Base-by-base conservation (phyloP, 2,329 filamentous ascomycete genomes). In the Mycosphaerella sp. region DNA sequence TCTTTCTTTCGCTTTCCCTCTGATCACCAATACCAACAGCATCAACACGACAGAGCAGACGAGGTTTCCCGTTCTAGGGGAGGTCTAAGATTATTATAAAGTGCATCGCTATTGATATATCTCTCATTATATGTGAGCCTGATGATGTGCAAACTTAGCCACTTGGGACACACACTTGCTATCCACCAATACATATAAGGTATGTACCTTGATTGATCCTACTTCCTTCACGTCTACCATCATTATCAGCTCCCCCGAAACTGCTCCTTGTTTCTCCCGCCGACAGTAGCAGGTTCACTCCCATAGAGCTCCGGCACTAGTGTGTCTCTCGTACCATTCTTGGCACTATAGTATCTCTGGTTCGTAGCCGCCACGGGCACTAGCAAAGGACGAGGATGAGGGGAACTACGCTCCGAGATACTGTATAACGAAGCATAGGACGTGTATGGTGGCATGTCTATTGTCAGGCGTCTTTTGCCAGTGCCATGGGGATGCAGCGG, bases 281-380 rank as follows among this genome's bases (percentile, higher is more conserved):
- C 13, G 30, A 34, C 30, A 34, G 36, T 4, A 6, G 32, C 30
- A 25, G 45, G 45, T 18, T 49, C 27, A 32, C 45, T 41, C 16
- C 45, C 45, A 8, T 37, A 28, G 2, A 49, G 16, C 10, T 49
- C 45, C 4, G 45, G 45, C 2, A 49, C 25, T 7, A 49, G 8
- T 2, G 45, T 41, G 2, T 49, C 25, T 7, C 45, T 30, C 17
- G 39, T 34, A 4, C 27, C 41, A 6, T 49, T 49, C 3, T 49
- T 28, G 4, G 45, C 45, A 21, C 37, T 42, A 17, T 49, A 49
- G 45, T 49, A 49, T 25, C 45, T 5, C 7, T 25, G 37, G 17
- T 27, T 34, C n/a, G 16, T 49, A 7, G 45, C 36, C 37, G 37
- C n/a, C n/a, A n/a, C 21, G n/a, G 16, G 18, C 3, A 41, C 28